Evolutionary conservation across 176 grass and related monocot species (phyloP).

Genomic region (Eleusine coracana): DNA sequence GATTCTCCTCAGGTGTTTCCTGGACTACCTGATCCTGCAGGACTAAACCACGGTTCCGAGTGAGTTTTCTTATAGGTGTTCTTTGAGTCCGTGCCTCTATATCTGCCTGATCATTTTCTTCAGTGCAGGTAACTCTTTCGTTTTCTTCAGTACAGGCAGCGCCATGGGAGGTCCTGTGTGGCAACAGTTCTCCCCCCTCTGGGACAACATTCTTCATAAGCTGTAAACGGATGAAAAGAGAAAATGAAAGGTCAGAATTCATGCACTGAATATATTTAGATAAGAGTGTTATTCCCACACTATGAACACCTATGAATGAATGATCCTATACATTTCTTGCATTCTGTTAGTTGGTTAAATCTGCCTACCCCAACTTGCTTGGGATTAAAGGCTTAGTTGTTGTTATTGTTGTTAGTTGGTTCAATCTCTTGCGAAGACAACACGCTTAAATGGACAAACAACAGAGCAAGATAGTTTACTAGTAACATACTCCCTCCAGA

Average conservation of each 20-base stretch:
- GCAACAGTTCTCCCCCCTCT: slow-evolving; percentile 69
- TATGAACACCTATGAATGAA: slow-evolving; percentile 1
- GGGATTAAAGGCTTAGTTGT: too few relatives aligned
- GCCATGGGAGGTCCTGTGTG: slow-evolving; percentile 47
- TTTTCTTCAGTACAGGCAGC: neutral
- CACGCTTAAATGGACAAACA: neutral
- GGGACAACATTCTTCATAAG: slow-evolving; percentile 61
- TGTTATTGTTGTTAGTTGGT: too few relatives aligned
- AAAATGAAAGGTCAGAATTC: neutral
- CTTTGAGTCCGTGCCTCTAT: neutral
- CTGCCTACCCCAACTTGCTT: too few relatives aligned
- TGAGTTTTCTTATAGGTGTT: slow-evolving; percentile 76
- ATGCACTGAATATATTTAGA: neutral
- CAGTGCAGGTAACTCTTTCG: neutral
- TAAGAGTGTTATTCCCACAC: neutral
- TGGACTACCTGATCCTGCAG: slow-evolving; percentile 64
- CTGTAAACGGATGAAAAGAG: slow-evolving; percentile 30
- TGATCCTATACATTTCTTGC: neutral
- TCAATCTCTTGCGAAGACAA: neutral
- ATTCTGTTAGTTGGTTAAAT: neutral
- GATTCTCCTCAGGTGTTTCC: slow-evolving; percentile 56
- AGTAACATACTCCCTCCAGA: neutral
- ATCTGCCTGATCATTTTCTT: slow-evolving; percentile 3
- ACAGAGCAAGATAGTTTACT: neutral
- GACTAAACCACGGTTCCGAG: slow-evolving; percentile 70